Evolutionary conservation across 2,329 filamentous ascomycete species (phyloP).

Genomic region (Fusarium coffeatum): DNA sequence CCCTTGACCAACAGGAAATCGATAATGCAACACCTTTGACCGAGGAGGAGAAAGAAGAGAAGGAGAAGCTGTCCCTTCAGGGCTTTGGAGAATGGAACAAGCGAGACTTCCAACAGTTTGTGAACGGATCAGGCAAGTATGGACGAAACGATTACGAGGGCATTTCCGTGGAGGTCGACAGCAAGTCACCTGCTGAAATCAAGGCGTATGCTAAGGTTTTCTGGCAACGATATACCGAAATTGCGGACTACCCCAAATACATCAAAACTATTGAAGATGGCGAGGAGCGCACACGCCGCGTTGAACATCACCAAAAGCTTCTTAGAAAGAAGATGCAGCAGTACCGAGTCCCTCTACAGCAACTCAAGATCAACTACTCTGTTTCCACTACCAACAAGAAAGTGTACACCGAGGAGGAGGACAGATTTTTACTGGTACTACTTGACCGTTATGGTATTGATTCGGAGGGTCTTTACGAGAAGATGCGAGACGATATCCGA

Average conservation of each 20-base stretch:
- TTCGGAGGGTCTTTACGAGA: constrained; percentile 88
- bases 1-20: constrained; percentile 89
- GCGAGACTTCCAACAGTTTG: constrained; percentile 97
- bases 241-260: constrained; percentile 89
- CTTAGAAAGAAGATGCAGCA: constrained; percentile 94
- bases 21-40: constrained; percentile 90
- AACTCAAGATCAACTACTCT: constrained; percentile 98
- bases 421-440: constrained; percentile 93
- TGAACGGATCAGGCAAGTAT: constrained; percentile 94
- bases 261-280: constrained; percentile 91
- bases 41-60: constrained; percentile 89
- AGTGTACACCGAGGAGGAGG: constrained; percentile 98
- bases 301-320: constrained; percentile 92
- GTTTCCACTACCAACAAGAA: constrained; percentile 99
- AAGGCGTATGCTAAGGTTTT: constrained; percentile 94
- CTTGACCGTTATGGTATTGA: constrained; percentile 94
- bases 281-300: constrained; percentile 88
- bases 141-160: constrained; percentile 86
- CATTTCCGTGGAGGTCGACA: constrained; percentile 91
- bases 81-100: constrained; percentile 97
- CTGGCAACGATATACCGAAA: constrained; percentile 94
- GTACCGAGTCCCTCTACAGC: constrained; percentile 96
- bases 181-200: constrained; percentile 86
- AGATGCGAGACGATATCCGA: constrained; percentile 96
- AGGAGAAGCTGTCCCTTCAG: constrained; percentile 81